Evolutionary conservation across 306 rosid genomes (phyloP).

Genomic region (Sicyos baderoa): DNA sequence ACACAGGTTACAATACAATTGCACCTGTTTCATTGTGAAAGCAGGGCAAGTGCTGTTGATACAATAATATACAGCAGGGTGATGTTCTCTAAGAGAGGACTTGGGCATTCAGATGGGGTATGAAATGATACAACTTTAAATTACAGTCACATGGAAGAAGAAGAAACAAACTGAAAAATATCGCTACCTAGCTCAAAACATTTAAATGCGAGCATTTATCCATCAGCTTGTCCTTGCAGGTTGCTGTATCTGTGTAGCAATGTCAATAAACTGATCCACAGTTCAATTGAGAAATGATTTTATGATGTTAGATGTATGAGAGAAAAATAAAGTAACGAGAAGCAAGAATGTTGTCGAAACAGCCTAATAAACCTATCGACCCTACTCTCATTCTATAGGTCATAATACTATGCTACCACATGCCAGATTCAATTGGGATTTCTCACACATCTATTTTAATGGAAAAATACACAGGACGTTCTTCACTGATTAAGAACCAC

Average conservation of each 20-base stretch:
- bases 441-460: conserved; percentile 1
- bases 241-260: background rate
- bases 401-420: background rate
- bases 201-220: background rate
- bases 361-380: background rate
- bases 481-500: background rate
- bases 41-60: background rate
- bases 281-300: background rate
- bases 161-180: background rate
- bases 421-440: background rate
- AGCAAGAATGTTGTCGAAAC: background rate
- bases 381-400: background rate
- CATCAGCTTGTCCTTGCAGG: background rate
- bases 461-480: background rate
- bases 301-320: background rate
- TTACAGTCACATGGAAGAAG: background rate
- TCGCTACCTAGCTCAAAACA: background rate
- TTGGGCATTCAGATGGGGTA: background rate
- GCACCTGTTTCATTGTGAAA: conserved; percentile 11
- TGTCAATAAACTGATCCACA: background rate
- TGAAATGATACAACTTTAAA: background rate
- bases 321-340: too few species aligned
- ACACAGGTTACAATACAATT: background rate
- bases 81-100: conserved; percentile 7
- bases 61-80: conserved; percentile 12